phyloP scores from a whole-genome alignment of 1,284 basidiomycete species.

The Cutaneotrichosporon arboriforme region DNA sequence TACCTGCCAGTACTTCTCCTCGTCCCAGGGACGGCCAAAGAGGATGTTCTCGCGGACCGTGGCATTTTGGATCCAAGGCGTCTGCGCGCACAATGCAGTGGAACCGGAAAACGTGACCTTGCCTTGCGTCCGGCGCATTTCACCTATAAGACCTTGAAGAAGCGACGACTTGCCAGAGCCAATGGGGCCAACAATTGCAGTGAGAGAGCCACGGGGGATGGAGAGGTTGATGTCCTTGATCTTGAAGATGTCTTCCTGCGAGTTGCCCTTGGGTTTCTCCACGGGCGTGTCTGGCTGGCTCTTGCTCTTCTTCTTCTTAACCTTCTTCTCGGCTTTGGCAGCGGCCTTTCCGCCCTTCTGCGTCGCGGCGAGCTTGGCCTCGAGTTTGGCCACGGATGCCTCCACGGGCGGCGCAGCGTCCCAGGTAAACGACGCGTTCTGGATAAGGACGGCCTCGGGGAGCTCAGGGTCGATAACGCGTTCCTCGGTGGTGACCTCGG shows the following conservation, averaged over 20 bases:
- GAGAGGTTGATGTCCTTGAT: constrained; percentile 59
- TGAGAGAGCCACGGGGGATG: constrained; percentile 65
- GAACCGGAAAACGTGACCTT: constrained; percentile 61
- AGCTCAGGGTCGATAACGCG: constrained; percentile 52
- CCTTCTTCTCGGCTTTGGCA: constrained; percentile 4
- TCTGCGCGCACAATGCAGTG: constrained; percentile 70
- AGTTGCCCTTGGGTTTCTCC: constrained; percentile 21
- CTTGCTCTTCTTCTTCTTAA: constrained; percentile 34
- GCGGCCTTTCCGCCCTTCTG: constrained; percentile 12
- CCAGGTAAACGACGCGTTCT: constrained; percentile 73
- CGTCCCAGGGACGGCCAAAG: constrained; percentile 74
- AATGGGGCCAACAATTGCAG: constrained; percentile 71
- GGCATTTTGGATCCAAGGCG: constrained; percentile 71
- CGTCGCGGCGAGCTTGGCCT: constrained; percentile 34
- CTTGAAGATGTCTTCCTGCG: constrained; percentile 59
- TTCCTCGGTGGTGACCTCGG: constrained; percentile 62
- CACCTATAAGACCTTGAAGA: constrained; percentile 67
- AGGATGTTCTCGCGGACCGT: constrained; percentile 72
- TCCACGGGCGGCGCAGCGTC: constrained; percentile 61
- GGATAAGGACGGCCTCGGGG: constrained; percentile 60
- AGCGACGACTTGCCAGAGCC: constrained; percentile 61
- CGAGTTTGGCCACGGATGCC: constrained; percentile 45
- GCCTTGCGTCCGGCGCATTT: constrained; percentile 64
- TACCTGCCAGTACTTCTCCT: constrained; percentile 70
- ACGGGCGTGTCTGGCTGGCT: constrained; percentile 20